These are phyloP conservation scores for Zea luxurians DNA, from an alignment of 176 grass and related monocot genomes.

Conservation along the genomic window DNA sequence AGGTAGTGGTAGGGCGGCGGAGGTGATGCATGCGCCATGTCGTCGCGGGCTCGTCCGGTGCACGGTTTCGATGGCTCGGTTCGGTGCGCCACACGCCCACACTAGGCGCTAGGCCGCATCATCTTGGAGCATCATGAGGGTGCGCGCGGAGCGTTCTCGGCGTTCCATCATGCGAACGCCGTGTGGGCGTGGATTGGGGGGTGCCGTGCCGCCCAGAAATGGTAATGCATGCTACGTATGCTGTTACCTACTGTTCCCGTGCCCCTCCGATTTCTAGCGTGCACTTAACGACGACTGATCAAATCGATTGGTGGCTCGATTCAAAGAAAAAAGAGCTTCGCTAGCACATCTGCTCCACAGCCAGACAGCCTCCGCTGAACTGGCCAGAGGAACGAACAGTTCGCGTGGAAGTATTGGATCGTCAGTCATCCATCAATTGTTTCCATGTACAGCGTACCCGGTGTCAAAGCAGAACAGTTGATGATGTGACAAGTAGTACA, in stretches of 20 bases:
- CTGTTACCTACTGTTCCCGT: neutral
- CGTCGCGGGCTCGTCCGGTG: neutral
- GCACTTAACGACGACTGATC: neutral
- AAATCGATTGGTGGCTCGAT: neutral
- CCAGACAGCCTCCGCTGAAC: neutral
- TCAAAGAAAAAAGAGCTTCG: neutral
- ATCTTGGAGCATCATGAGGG: constrained; percentile 2
- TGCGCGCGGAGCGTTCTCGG: neutral
- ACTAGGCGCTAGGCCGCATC: neutral
- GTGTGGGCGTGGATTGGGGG: neutral
- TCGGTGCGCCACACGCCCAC: neutral
- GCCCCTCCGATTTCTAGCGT: neutral
- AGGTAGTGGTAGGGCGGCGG: too few relatives aligned
- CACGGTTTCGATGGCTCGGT: neutral
- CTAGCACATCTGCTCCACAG: neutral
- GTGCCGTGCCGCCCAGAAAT: neutral
- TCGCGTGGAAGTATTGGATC: neutral
- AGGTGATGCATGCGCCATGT: neutral
- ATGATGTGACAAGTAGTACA: neutral
- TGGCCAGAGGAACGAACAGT: neutral
- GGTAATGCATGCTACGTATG: neutral
- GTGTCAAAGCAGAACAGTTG: neutral
- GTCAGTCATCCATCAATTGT: neutral
- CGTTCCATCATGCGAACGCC: neutral
- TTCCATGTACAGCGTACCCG: neutral